phyloP scores from a whole-genome alignment of 1,284 basidiomycete genomes.

The Ustilago vetiveriae region DNA sequence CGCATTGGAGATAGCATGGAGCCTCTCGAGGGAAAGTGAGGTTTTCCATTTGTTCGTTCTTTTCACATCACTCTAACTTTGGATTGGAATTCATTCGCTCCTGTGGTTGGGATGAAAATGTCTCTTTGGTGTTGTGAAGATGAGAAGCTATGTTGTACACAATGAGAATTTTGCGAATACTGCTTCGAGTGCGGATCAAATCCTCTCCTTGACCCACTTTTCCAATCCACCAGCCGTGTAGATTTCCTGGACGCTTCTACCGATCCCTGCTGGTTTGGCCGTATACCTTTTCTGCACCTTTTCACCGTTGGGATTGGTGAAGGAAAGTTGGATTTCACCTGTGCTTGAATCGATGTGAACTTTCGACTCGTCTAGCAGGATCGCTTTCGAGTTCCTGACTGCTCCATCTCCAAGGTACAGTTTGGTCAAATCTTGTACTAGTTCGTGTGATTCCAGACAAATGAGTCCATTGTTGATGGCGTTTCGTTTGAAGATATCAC shows the following conservation, averaged over 20 bases:
- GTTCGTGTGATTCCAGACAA: slow-evolving; percentile 88
- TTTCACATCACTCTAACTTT: background rate
- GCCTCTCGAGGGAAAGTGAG: no score
- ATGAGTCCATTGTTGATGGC: slow-evolving; percentile 98
- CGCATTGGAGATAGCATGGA: background rate
- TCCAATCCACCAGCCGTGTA: slow-evolving; percentile 64
- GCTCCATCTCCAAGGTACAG: slow-evolving; percentile 75
- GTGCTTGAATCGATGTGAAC: slow-evolving; percentile 47
- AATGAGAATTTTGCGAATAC: no score
- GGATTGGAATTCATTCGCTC: no score
- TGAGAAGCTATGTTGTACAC: no score
- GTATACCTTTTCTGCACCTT: slow-evolving; percentile 37
- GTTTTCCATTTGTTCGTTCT: no score
- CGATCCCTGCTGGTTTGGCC: slow-evolving; percentile 62
- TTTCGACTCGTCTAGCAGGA: slow-evolving; percentile 50
- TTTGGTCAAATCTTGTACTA: slow-evolving; percentile 84
- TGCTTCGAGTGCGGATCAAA: no score
- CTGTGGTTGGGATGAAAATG: no score
- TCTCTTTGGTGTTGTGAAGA: no score
- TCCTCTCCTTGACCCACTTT: slow-evolving; percentile 62
- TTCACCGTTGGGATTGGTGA: slow-evolving; percentile 20
- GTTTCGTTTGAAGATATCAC: slow-evolving; percentile 99
- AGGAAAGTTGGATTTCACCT: slow-evolving; percentile 33
- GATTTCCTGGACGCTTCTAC: slow-evolving; percentile 64
- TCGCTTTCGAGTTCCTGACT: slow-evolving; percentile 69